Evolutionary conservation across 2,329 filamentous ascomycete genomes (phyloP).

Genomic region (Diatrype stigma): DNA sequence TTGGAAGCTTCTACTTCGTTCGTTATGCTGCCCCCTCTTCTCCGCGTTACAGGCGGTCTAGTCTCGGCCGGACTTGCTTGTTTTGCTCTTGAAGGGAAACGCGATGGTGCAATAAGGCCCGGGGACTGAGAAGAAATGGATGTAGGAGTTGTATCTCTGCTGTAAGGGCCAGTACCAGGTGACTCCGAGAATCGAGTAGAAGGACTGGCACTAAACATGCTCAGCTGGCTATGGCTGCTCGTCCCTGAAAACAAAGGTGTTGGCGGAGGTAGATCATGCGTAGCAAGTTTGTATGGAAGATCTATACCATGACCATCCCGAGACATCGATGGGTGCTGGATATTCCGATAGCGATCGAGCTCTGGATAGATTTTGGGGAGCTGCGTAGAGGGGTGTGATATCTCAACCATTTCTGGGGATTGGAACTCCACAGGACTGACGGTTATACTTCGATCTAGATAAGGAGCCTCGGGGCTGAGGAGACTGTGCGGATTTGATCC

Average conservation of each 20-base stretch:
- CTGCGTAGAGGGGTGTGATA: conserved; percentile 33
- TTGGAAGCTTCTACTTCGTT: conserved; percentile 43
- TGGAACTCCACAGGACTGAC: conserved; percentile 42
- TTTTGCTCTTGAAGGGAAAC: conserved; percentile 42
- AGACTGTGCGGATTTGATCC: conserved; percentile 34
- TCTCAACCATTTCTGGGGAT: conserved; percentile 37
- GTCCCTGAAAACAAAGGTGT: conserved; percentile 61
- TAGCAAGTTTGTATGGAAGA: conserved; percentile 53
- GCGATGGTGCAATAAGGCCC: conserved; percentile 48
- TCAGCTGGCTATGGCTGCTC: conserved; percentile 47
- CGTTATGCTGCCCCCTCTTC: conserved; percentile 51
- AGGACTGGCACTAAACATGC: conserved; percentile 64
- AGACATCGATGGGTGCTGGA: conserved; percentile 33
- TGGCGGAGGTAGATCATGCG: conserved; percentile 62
- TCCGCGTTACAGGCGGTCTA: conserved; percentile 57
- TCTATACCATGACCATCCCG: conserved; percentile 36
- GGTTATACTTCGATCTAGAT: conserved; percentile 38
- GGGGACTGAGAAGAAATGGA: conserved; percentile 75
- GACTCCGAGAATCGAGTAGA: conserved; percentile 75
- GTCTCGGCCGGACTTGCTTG: conserved; percentile 53
- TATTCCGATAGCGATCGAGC: conserved; percentile 55
- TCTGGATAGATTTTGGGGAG: conserved; percentile 53
- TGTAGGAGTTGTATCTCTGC: conserved; percentile 72
- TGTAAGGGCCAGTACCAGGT: conserved; percentile 64
- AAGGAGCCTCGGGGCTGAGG: conserved; percentile 30